Base-by-base conservation (phyloP, 768 basidiomycete genomes). In the Tricholoma sp. region DNA sequence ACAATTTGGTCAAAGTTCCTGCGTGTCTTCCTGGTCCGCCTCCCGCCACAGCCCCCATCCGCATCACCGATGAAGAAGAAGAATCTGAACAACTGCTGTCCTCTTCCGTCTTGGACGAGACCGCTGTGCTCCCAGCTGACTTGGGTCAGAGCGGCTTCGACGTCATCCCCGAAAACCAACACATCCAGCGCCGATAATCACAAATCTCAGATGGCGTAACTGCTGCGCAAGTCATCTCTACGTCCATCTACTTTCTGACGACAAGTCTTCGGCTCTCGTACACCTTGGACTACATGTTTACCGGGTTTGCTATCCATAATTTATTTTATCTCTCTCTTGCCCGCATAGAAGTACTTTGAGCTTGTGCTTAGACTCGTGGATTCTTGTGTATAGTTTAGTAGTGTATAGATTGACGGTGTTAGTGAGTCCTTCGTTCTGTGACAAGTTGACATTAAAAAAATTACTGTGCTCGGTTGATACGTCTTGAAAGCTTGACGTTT, bases 121-220 rank as follows among this genome's bases (percentile, higher is more conserved):
- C 91, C 0, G 90, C 91, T n/a, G 79, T 74, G 10, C 76, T 94
- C 8, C 94, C 94, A 18, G 85, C 82, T 3, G 89, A 89, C 65
- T 76, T 94, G 21, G 90, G 90, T n/a, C 82, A 83, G 70, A 78
- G 84, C 59, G 94, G 94, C 12, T 95, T 80, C 67, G 93, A 94
- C 69, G 89, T 94, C 27, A 75, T 91, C 18, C 88, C 88, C 14
- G 74, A 75, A 54, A 74, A 79, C 14, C 71, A 76, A 54, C 73
- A 74, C 16, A 61, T 70, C 69, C 24, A 52, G 64, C 66, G 18
- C 59, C 53, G 59, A 49, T 63, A 66, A 41, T 53, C 61, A 21
- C 55, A 56, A 50, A 35, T 60, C 18, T 57, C 59, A 18, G 29
- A n/a, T 47, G 5, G 54, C 57, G 32, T 49, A 29, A 29, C n/a